Base-by-base conservation (phyloP, 805 yeast genomes). In the Pichia ethanolica region DNA sequence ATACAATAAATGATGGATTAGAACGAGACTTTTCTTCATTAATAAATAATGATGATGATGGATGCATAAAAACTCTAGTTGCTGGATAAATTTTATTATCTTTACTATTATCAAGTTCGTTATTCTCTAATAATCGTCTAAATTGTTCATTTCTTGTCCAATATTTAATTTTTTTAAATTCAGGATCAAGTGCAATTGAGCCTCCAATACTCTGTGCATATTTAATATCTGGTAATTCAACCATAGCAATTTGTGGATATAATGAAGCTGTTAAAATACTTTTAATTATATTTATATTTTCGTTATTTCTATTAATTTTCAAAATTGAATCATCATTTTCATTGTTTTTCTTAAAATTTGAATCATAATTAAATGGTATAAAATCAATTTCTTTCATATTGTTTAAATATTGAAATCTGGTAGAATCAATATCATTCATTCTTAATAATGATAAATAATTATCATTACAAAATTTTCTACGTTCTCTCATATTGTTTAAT, bases 161-260 rank as follows among this genome's bases (percentile, higher is more conserved):
- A 46, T 81, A 79, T 60, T 82, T 84, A 50, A 84, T 83, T 51
- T 74, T 71, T 49, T 73, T 76, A 3, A 90, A 86, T 59, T 90
- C 97, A 0, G 89, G 86, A 58, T 90, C 96, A n/a, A 80, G 73
- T 47, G 86, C 90, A 41, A 91, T 75, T 0, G 97, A 78, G 26
- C 99, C 99, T 0, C 81, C 74, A 35, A 82, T 69, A 1, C 88
- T 79, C 36, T 81, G 76, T 41, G 80, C 68, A 62, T 69, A 91
- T 59, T 86, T 87, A 4, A 90, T 79, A 53, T 88, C 89, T 0
- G 98, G 97, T 25, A 79, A 69, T 58, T 85, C 89, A 4, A 89
- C 86, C 53, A 88, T 73, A 0, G 93, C 90, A 35, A 89, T 71
- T 48, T 86, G 84, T 0, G 98, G 98, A 59, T 84, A 86, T 57